These are phyloP conservation scores for Zygnema cylindricum DNA, from an alignment of 139 green algal species.

Conservation along the genomic window DNA sequence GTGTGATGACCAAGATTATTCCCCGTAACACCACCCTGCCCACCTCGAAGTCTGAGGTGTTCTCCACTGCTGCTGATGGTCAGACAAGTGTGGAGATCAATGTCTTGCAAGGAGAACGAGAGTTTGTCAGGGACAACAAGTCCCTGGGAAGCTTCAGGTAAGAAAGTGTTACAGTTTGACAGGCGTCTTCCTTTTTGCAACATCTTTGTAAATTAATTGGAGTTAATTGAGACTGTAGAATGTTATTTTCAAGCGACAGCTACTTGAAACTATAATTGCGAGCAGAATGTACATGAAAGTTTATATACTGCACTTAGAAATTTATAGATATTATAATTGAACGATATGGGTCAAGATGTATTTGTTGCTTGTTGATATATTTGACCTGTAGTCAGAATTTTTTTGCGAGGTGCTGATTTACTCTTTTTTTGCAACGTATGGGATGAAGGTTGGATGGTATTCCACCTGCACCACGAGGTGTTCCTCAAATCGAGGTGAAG, in stretches of 20 bases:
- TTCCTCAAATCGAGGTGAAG: conserved; percentile 96
- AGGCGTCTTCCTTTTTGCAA: too few relatives aligned
- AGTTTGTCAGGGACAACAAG: conserved; percentile 98
- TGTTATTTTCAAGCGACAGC: too few relatives aligned
- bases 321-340: background rate
- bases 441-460: conserved; percentile 96
- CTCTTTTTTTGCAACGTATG: conserved; percentile 78
- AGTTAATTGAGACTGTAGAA: too few relatives aligned
- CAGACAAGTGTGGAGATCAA: conserved; percentile 98
- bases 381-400: background rate
- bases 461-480: conserved; percentile 89
- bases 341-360: background rate
- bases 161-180: too few relatives aligned
- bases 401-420: background rate
- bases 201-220: too few relatives aligned
- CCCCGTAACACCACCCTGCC: conserved; percentile 96
- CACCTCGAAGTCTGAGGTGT: conserved; percentile 94
- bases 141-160: conserved; percentile 80
- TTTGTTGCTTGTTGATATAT: conserved; percentile 3
- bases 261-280: too few relatives aligned
- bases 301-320: background rate
- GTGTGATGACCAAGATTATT: conserved; percentile 98
- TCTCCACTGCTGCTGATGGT: conserved; percentile 94
- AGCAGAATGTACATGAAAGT: too few relatives aligned
- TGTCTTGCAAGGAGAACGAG: conserved; percentile 86